Percentiles rank a stretch among this genome's conserved stretches.
Conservation (phyloP, 345 rosid genomes). For the Eucalyptus viminalis region DNA sequence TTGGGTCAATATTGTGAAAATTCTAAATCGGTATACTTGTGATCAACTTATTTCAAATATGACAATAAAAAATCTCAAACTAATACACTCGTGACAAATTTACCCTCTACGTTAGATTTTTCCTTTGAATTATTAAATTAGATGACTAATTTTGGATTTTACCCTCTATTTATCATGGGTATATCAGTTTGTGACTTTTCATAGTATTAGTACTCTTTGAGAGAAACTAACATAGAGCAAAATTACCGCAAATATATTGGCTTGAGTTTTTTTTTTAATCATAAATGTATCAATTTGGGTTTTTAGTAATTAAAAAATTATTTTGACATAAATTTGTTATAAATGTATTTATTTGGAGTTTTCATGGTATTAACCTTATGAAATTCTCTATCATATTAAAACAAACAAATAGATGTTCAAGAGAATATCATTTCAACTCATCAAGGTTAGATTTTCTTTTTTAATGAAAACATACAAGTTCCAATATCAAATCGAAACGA, state of each 20-base stretch:
- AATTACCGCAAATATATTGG: accelerated
- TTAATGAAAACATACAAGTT: background rate
- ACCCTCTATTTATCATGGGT: accelerated
- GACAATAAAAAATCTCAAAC: accelerated
- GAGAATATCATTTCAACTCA: background rate
- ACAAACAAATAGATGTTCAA: background rate
- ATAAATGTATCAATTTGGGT: too few relatives aligned
- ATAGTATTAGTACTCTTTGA: accelerated
- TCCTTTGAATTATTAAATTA: too few relatives aligned
- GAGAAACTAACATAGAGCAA: too few relatives aligned
- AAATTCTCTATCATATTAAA: background rate
- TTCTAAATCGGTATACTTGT: accelerated
- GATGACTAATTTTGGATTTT: accelerated
- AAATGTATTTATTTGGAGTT: too few relatives aligned
- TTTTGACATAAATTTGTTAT: too few relatives aligned
- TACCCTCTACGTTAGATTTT: accelerated
- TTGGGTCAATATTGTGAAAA: accelerated
- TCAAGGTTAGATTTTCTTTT: background rate
- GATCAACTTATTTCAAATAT: accelerated
- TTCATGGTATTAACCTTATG: too few relatives aligned
- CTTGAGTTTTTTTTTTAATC: too few relatives aligned
- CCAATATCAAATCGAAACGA: background rate
- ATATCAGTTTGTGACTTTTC: accelerated
- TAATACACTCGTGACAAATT: accelerated
- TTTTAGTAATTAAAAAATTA: too few relatives aligned